These are phyloP conservation scores for Iris macrosiphon DNA, from an alignment of 106 monocot genomes.

Conservation along the genomic window DNA sequence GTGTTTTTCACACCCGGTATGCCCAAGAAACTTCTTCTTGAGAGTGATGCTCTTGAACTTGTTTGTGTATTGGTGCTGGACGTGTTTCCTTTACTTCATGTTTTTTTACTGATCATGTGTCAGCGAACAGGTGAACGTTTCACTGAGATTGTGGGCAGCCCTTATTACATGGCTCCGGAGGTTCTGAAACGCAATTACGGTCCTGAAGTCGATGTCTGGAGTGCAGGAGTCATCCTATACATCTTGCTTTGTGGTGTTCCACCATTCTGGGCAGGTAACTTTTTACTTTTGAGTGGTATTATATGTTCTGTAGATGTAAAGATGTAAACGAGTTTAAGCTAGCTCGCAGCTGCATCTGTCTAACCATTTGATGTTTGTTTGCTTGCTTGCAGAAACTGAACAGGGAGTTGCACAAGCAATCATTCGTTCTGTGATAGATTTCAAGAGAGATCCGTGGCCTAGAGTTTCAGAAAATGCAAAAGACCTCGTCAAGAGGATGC, in stretches of 20 bases:
- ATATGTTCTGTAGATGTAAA: too few species aligned
- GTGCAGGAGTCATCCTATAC: constrained; percentile 55
- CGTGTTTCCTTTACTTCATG: too few species aligned
- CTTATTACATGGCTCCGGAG: constrained; percentile 57
- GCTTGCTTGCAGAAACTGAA: constrained; percentile 51
- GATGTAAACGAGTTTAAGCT: too few species aligned
- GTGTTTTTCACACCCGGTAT: too few species aligned
- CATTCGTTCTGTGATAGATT: constrained; percentile 49
- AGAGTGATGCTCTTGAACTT: background rate
- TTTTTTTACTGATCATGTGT: background rate
- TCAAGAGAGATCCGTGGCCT: constrained; percentile 79
- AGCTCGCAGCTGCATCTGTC: too few species aligned
- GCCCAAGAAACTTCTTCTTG: background rate
- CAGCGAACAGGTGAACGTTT: constrained; percentile 21
- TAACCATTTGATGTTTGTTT: background rate
- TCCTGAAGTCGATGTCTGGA: constrained; percentile 53
- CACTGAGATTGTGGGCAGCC: constrained; percentile 45
- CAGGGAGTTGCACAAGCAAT: constrained; percentile 68
- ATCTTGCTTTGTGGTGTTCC: constrained; percentile 49
- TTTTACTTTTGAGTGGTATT: too few species aligned
- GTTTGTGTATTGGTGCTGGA: too few species aligned
- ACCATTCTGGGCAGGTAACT: constrained; percentile 57
- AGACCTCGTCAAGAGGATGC: constrained; percentile 68
- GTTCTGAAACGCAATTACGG: constrained; percentile 49
- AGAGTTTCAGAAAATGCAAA: constrained; percentile 60